Percentiles rank a stretch among this genome's conserved stretches.
Conservation (phyloP, 1,284 basidiomycete genomes). For the Cystobasidiaceae sp. region DNA sequence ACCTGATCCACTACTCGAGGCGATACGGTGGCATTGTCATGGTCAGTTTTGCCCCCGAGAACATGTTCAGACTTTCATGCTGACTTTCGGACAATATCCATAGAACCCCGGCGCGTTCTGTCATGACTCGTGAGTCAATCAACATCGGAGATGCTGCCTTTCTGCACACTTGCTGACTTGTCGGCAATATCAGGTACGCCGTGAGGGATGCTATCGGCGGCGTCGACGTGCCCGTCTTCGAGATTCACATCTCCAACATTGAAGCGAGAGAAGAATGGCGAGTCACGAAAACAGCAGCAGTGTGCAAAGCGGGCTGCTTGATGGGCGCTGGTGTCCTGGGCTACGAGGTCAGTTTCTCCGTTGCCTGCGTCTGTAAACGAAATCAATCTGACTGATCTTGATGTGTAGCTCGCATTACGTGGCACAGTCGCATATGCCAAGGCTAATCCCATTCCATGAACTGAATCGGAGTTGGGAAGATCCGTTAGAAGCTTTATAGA, state of each 20-base stretch:
- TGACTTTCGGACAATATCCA: background rate
- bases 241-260: conserved; percentile 38
- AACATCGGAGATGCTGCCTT: background rate
- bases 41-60: conserved; percentile 12
- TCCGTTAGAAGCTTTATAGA: no score
- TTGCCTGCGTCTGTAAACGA: no score
- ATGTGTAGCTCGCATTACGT: conserved; percentile 1
- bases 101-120: background rate
- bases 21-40: conserved; percentile 39
- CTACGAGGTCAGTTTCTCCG: conserved; percentile 28
- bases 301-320: conserved; percentile 27
- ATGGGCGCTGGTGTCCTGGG: conserved; percentile 19
- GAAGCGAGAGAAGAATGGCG: conserved; percentile 20
- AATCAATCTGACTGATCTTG: no score
- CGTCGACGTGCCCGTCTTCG: conserved; percentile 36
- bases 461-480: no score
- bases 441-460: conserved; percentile 6
- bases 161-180: conserved; percentile 28
- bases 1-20: conserved; percentile 13
- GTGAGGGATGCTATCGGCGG: conserved; percentile 38
- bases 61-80: background rate
- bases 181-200: conserved; percentile 35
- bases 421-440: conserved; percentile 10
- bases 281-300: conserved; percentile 23
- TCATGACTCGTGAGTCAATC: background rate